These are phyloP conservation scores for Sarocladiaceae sp. DNA, from an alignment of 2,329 filamentous ascomycete genomes.

Conservation along the genomic window DNA sequence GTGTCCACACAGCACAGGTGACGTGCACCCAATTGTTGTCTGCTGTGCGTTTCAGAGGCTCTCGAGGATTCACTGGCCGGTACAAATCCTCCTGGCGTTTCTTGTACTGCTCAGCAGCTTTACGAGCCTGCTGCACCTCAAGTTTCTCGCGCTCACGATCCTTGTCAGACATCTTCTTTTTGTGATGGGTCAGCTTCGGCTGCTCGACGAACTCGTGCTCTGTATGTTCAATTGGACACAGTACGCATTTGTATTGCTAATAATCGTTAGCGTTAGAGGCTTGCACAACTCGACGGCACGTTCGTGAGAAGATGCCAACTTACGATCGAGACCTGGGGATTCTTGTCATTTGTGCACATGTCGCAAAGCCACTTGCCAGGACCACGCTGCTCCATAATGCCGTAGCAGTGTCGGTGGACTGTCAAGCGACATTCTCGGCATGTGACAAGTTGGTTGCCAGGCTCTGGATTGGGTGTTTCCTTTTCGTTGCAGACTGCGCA, in stretches of 20 bases:
- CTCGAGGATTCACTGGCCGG: constrained; percentile 77
- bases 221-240: constrained; percentile 80
- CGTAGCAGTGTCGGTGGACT: constrained; percentile 90
- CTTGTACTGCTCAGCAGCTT: constrained; percentile 75
- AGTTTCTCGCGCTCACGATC: constrained; percentile 83
- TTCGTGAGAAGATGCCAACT: constrained; percentile 27
- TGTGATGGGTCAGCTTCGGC: constrained; percentile 43
- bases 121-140: constrained; percentile 79
- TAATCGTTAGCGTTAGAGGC: neutral
- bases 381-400: constrained; percentile 66
- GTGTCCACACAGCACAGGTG: constrained; percentile 84
- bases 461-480: constrained; percentile 50
- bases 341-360: constrained; percentile 92
- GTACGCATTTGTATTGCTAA: constrained; percentile 83
- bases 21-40: constrained; percentile 99
- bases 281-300: neutral
- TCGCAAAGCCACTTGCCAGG: constrained; percentile 89
- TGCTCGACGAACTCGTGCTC: constrained; percentile 82
- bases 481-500: constrained; percentile 80
- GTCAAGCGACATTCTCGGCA: constrained; percentile 88
- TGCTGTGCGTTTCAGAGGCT: constrained; percentile 87
- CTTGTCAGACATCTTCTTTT: constrained; percentile 87
- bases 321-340: constrained; percentile 86
- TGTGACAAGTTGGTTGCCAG: constrained; percentile 63
- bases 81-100: constrained; percentile 80